These are phyloP conservation scores for Colletotrichum sp. DNA, from an alignment of 2,329 filamentous ascomycete species.

Conservation along the genomic window DNA sequence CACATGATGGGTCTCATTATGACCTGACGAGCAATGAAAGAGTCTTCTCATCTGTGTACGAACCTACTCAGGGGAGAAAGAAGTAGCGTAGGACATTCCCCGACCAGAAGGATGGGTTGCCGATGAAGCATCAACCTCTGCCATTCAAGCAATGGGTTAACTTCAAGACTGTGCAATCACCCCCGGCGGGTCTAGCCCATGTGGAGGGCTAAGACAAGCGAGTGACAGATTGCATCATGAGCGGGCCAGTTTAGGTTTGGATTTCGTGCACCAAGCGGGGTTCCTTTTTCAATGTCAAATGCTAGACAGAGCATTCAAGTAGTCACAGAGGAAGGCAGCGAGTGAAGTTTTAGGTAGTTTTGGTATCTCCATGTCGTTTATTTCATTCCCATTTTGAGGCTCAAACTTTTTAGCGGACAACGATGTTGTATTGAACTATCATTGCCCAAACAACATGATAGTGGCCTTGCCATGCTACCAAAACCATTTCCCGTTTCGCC, in stretches of 20 bases:
- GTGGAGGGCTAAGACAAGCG: background rate
- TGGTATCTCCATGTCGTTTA: constrained; percentile 19
- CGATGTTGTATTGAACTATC: constrained; percentile 25
- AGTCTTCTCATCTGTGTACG: background rate
- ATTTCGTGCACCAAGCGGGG: background rate
- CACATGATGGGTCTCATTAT: background rate
- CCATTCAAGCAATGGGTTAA: background rate
- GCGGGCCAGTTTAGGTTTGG: background rate
- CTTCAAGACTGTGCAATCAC: background rate
- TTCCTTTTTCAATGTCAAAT: background rate
- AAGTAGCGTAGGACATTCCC: background rate
- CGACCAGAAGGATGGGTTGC: background rate
- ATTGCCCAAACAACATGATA: constrained; percentile 24
- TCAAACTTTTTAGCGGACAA: constrained; percentile 26
- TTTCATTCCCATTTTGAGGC: constrained; percentile 21
- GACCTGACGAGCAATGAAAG: background rate
- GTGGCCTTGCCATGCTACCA: constrained; percentile 46
- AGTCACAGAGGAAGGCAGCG: background rate
- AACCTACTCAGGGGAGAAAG: background rate
- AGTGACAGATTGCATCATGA: background rate
- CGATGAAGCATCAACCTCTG: background rate
- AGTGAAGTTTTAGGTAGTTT: background rate
- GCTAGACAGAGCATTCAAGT: rapidly evolving
- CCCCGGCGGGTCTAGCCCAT: background rate
- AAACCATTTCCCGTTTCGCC: constrained; percentile 63